These are phyloP conservation scores for Trifolium subterraneum DNA, from an alignment of 306 rosid genomes.

Conservation along the genomic window DNA sequence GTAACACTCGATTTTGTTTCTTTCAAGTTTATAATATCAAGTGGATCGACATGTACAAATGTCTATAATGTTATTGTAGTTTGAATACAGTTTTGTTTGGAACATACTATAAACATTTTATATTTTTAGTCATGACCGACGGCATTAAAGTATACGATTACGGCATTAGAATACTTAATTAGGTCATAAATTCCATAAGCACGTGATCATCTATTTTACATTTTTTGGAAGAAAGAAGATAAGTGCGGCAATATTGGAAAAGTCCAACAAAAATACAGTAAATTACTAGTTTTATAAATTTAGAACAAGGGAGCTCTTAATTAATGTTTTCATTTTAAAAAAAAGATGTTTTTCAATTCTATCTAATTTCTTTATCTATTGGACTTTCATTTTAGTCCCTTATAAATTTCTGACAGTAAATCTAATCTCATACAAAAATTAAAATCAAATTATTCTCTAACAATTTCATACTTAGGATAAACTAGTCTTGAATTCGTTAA, in stretches of 20 bases:
- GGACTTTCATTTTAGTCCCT: too few relatives aligned
- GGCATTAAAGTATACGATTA: conserved; percentile 10
- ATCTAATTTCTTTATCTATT: too few relatives aligned
- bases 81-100: conserved; percentile 22
- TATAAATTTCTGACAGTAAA: too few relatives aligned
- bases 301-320: too few relatives aligned
- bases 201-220: background rate
- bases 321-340: too few relatives aligned
- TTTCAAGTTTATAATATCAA: background rate
- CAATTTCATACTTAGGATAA: too few relatives aligned
- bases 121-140: conserved; percentile 25
- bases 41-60: background rate
- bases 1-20: background rate
- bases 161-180: conserved; percentile 3
- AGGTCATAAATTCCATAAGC: conserved; percentile 16
- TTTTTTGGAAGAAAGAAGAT: background rate
- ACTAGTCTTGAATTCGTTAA: too few relatives aligned
- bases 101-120: background rate
- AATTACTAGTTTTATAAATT: too few relatives aligned
- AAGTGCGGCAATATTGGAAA: background rate
- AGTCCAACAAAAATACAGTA: background rate
- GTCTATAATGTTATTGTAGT: conserved; percentile 15
- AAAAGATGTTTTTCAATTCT: too few relatives aligned
- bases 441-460: too few relatives aligned
- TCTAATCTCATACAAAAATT: too few relatives aligned